Conservation (phyloP, 2,329 filamentous ascomycete genomes). For the Diaporthe citrichinensis region DNA sequence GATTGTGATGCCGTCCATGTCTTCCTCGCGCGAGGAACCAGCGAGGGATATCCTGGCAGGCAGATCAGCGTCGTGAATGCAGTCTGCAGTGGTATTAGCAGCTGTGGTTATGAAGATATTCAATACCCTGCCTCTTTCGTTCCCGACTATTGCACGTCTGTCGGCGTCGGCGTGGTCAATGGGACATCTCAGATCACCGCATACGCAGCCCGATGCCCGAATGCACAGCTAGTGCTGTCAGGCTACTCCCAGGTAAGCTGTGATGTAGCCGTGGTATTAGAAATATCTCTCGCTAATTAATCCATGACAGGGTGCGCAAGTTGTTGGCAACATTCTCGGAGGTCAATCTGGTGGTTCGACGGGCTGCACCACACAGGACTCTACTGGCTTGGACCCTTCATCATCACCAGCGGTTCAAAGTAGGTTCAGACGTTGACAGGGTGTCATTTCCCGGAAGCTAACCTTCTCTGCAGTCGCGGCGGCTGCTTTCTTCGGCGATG, state of each 20-base stretch:
- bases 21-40: slow-evolving; percentile 30
- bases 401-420: slow-evolving; percentile 24
- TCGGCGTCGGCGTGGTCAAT: slow-evolving; percentile 28
- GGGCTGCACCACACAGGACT: slow-evolving; percentile 34
- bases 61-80: slow-evolving; percentile 23
- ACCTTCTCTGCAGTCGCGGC: slow-evolving; percentile 8
- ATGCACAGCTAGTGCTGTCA: slow-evolving; percentile 33
- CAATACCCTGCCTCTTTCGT: slow-evolving; percentile 23
- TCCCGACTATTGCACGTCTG: slow-evolving; percentile 38
- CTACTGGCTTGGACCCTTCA: slow-evolving; percentile 23
- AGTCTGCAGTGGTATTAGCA: slow-evolving; percentile 14
- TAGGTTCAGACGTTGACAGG: neutral
- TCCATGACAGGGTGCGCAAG: slow-evolving; percentile 31
- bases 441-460: neutral
- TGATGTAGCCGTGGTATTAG: neutral
- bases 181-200: slow-evolving; percentile 37
- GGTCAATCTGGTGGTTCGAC: slow-evolving; percentile 37
- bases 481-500: slow-evolving; percentile 38
- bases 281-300: neutral
- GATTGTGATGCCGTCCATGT: slow-evolving; percentile 29
- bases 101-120: slow-evolving; percentile 39
- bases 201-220: slow-evolving; percentile 31
- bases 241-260: slow-evolving; percentile 35
- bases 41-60: slow-evolving; percentile 27
- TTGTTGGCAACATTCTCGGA: slow-evolving; percentile 39